phyloP scores from a whole-genome alignment of 768 basidiomycete species.

The Phaffia tasmanica region DNA sequence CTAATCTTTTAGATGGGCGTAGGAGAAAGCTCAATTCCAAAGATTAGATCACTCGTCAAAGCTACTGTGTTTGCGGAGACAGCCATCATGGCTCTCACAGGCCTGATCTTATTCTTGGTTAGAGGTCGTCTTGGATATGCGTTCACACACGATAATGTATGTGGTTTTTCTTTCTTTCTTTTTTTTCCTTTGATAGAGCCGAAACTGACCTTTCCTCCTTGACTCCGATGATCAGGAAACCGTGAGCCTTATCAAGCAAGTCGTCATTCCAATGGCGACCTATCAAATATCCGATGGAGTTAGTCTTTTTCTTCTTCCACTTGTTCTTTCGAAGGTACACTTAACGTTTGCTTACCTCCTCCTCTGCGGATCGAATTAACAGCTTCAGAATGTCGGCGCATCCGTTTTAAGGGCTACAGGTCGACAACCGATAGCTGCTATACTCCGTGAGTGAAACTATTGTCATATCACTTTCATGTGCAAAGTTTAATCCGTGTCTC shows the following conservation, averaged over 20 bases:
- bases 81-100: slow-evolving; percentile 49
- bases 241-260: slow-evolving; percentile 45
- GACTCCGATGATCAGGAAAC: slow-evolving; percentile 54
- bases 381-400: slow-evolving; percentile 20
- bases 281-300: slow-evolving; percentile 49
- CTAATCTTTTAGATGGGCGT: slow-evolving; percentile 32
- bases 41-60: slow-evolving; percentile 52
- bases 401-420: slow-evolving; percentile 32
- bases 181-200: slow-evolving; percentile 39
- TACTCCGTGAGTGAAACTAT: slow-evolving; percentile 39
- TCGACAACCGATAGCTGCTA: slow-evolving; percentile 59
- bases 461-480: not conserved
- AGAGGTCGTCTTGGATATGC: slow-evolving; percentile 58
- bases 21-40: slow-evolving; percentile 47
- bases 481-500: not conserved
- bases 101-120: slow-evolving; percentile 49
- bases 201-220: slow-evolving; percentile 31
- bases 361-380: too few species aligned
- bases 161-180: slow-evolving; percentile 48
- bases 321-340: not conserved
- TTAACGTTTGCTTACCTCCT: not conserved
- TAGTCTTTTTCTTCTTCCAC: not conserved
- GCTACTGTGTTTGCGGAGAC: slow-evolving; percentile 56
- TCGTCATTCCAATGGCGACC: slow-evolving; percentile 49
- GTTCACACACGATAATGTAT: slow-evolving; percentile 55